These are phyloP conservation scores for Herpetospermum pedunculosum DNA, from an alignment of 306 rosid genomes.

Conservation along the genomic window DNA sequence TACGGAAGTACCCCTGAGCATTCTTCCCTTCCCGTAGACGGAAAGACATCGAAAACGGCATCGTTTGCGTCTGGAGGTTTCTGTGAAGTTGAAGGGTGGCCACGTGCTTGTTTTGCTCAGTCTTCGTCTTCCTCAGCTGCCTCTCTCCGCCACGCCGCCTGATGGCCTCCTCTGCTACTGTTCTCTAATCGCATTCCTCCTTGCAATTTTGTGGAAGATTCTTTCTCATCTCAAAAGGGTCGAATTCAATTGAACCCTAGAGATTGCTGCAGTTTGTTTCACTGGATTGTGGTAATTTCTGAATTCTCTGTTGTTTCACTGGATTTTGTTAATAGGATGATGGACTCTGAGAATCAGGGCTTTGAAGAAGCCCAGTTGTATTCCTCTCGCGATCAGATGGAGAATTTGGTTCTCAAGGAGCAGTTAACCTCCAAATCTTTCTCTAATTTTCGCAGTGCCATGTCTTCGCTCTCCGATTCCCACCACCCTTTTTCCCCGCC, in stretches of 20 bases:
- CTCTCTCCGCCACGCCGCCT: background rate
- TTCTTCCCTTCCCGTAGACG: background rate
- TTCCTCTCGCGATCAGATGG: conserved; percentile 39
- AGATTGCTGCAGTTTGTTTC: background rate
- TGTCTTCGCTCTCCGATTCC: conserved; percentile 42
- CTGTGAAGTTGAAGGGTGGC: background rate
- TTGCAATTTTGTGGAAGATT: too few species aligned
- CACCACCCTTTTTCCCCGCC: conserved; percentile 37
- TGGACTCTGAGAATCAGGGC: conserved; percentile 67
- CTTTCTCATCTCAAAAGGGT: background rate
- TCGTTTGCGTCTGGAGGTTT: background rate
- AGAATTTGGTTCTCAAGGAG: conserved; percentile 49
- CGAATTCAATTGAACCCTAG: background rate
- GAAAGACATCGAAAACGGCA: background rate
- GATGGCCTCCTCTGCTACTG: conserved; percentile 1
- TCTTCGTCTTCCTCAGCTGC: conserved; percentile 1
- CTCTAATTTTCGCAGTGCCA: conserved; percentile 63
- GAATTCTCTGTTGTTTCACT: background rate
- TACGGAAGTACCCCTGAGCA: background rate
- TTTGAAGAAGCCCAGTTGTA: conserved; percentile 37
- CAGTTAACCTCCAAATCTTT: conserved; percentile 29
- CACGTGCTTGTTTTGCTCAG: background rate
- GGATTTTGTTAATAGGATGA: conserved; percentile 35
- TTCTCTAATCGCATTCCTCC: background rate
- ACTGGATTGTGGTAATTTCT: background rate